Conservation (phyloP, 1,284 basidiomycete species). For the Cutaneotrichosporon mucoides region DNA sequence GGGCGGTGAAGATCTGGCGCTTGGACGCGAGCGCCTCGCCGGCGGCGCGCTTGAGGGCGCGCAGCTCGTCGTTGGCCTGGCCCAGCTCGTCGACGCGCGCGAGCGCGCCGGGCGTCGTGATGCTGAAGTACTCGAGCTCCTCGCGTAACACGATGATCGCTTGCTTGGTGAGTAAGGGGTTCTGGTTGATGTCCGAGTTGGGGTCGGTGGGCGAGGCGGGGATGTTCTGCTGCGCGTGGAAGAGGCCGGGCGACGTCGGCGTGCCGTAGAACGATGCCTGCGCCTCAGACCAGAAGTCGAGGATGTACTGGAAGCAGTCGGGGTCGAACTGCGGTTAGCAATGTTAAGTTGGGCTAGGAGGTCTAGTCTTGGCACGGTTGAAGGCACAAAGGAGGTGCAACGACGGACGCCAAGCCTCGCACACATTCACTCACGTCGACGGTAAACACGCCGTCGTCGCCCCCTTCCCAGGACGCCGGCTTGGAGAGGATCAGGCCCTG, state of each 20-base stretch:
- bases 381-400: too few relatives aligned
- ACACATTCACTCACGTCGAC: slow-evolving; percentile 72
- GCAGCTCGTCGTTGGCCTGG: slow-evolving; percentile 67
- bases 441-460: slow-evolving; percentile 89
- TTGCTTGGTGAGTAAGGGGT: slow-evolving; percentile 91
- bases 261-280: slow-evolving; percentile 92
- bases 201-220: slow-evolving; percentile 51
- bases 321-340: slow-evolving; percentile 75
- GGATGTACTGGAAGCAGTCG: slow-evolving; percentile 88
- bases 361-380: too few relatives aligned
- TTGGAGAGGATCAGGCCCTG: slow-evolving; percentile 92
- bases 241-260: slow-evolving; percentile 64
- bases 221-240: slow-evolving; percentile 73
- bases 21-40: slow-evolving; percentile 84
- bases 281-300: slow-evolving; percentile 82
- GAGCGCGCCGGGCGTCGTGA: slow-evolving; percentile 53
- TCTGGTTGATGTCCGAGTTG: slow-evolving; percentile 56
- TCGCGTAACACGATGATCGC: slow-evolving; percentile 97
- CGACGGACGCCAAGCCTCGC: too few relatives aligned
- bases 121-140: slow-evolving; percentile 97
- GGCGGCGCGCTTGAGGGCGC: slow-evolving; percentile 74
- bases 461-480: slow-evolving; percentile 66
- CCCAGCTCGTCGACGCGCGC: slow-evolving; percentile 65
- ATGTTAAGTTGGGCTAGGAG: too few relatives aligned
- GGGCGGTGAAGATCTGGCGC: slow-evolving; percentile 90